These are phyloP conservation scores for Chlorella sorokiniana DNA, from an alignment of 139 green algal species.

Conservation along the genomic window DNA sequence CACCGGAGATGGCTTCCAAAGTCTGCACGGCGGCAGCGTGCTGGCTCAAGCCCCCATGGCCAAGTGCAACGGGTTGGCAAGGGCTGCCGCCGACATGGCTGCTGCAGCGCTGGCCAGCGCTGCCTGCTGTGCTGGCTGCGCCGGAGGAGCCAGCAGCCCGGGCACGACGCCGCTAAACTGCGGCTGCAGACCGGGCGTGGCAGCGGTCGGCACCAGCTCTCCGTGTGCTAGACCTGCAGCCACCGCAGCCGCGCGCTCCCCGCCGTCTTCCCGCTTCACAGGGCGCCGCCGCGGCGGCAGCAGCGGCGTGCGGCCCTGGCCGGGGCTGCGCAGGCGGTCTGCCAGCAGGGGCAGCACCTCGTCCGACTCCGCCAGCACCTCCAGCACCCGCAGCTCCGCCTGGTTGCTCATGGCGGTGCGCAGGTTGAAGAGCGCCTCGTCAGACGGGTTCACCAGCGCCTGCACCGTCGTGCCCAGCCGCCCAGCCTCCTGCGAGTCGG, in stretches of 20 bases:
- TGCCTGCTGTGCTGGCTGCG: not conserved
- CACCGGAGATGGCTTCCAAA: not conserved
- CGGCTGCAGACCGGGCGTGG: too few relatives aligned
- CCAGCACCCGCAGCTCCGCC: slow-evolving; percentile 57
- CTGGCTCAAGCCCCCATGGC: not conserved
- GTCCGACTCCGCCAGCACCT: slow-evolving; percentile 69
- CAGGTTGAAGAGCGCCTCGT: slow-evolving; percentile 86
- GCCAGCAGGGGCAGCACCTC: slow-evolving; percentile 64
- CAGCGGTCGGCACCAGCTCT: too few relatives aligned
- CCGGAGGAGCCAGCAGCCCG: not conserved
- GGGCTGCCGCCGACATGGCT: not conserved
- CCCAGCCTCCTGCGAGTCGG: slow-evolving; percentile 36
- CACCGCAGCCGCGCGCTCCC: too few relatives aligned
- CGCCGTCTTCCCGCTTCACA: not conserved
- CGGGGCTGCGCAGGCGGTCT: not conserved
- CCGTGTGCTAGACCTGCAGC: too few relatives aligned
- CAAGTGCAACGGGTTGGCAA: not conserved
- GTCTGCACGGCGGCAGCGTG: not conserved
- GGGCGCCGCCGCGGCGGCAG: not conserved
- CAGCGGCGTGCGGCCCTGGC: not conserved
- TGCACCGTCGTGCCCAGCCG: slow-evolving; percentile 43
- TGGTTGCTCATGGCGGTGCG: slow-evolving; percentile 72
- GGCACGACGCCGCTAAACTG: not conserved
- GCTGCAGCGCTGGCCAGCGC: not conserved
- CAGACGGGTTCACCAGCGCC: slow-evolving; percentile 83